Percentiles rank a stretch among this genome's conserved stretches.
Conservation (phyloP, 2,329 filamentous ascomycete genomes). For the Penicillium sp. region DNA sequence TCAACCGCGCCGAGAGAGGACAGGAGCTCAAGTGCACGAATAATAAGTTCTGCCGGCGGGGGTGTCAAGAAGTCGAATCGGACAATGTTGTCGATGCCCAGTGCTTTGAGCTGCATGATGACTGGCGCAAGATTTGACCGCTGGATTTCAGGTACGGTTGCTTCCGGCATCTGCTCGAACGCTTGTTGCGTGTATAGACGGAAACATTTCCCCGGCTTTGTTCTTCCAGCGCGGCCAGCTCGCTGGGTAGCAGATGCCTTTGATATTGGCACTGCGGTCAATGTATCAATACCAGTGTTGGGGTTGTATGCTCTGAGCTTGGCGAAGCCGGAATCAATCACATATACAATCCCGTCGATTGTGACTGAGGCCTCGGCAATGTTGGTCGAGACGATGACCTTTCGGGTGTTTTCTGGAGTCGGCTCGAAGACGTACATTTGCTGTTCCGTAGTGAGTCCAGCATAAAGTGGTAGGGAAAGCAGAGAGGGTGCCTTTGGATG, state of each 20-base stretch:
- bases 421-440: conserved; percentile 95
- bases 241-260: conserved; percentile 92
- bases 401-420: conserved; percentile 75
- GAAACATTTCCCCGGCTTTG: conserved; percentile 89
- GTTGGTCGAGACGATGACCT: conserved; percentile 91
- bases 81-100: conserved; percentile 91
- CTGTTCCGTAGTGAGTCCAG: conserved; percentile 82
- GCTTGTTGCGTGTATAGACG: conserved; percentile 80
- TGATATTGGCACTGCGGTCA: conserved; percentile 78
- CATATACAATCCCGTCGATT: conserved; percentile 86
- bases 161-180: conserved; percentile 64
- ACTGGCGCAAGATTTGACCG: conserved; percentile 85
- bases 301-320: conserved; percentile 87
- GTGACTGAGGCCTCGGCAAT: conserved; percentile 96
- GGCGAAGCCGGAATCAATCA: conserved; percentile 86
- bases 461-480: conserved; percentile 77
- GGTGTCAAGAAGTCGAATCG: conserved; percentile 86
- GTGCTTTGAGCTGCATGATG: conserved; percentile 85
- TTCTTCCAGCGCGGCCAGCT: conserved; percentile 84
- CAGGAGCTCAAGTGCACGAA: conserved; percentile 81
- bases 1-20: conserved; percentile 85
- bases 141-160: conserved; percentile 85
- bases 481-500: conserved; percentile 59
- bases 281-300: conserved; percentile 77
- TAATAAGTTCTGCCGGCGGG: conserved; percentile 79